These are phyloP conservation scores for Phialophora macrospora DNA, from an alignment of 2,329 filamentous ascomycete genomes.

Conservation along the genomic window DNA sequence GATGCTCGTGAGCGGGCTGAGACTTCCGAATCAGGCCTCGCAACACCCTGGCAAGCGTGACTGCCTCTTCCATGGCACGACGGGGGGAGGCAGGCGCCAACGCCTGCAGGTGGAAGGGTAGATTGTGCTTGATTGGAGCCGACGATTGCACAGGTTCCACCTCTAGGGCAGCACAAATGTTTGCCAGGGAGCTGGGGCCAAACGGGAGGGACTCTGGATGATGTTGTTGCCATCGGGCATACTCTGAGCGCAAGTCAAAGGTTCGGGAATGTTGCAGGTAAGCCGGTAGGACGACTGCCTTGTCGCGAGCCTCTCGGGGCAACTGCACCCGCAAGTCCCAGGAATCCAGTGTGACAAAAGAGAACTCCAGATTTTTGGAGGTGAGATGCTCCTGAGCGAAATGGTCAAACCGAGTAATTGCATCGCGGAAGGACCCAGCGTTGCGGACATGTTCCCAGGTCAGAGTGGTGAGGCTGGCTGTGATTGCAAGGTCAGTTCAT, in stretches of 20 bases:
- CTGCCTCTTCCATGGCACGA: conserved; percentile 95
- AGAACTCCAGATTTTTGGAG: conserved; percentile 91
- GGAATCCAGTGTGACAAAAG: conserved; percentile 96
- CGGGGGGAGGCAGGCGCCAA: conserved; percentile 93
- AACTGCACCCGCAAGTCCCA: conserved; percentile 99
- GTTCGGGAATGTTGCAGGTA: conserved; percentile 98
- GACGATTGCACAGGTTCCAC: conserved; percentile 97
- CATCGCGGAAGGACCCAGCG: conserved; percentile 95
- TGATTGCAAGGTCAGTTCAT: conserved; percentile 36
- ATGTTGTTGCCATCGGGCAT: conserved; percentile 97
- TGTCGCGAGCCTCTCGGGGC: conserved; percentile 95
- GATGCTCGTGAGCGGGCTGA: conserved; percentile 88
- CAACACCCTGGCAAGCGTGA: conserved; percentile 90
- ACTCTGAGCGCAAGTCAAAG: conserved; percentile 95
- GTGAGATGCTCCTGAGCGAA: conserved; percentile 92
- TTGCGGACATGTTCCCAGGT: conserved; percentile 99
- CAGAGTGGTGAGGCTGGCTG: conserved; percentile 94
- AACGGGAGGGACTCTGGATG: conserved; percentile 97
- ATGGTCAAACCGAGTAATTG: conserved; percentile 89
- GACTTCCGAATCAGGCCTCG: conserved; percentile 94
- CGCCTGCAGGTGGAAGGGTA: conserved; percentile 96
- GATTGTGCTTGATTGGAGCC: conserved; percentile 97
- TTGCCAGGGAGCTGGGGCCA: conserved; percentile 90
- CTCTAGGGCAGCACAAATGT: conserved; percentile 97
- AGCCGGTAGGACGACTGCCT: conserved; percentile 92